Evolutionary conservation across 306 rosid genomes (phyloP), one percentile per base, ranked within the genome.

Genomic region (Vicia sativa): DNA sequence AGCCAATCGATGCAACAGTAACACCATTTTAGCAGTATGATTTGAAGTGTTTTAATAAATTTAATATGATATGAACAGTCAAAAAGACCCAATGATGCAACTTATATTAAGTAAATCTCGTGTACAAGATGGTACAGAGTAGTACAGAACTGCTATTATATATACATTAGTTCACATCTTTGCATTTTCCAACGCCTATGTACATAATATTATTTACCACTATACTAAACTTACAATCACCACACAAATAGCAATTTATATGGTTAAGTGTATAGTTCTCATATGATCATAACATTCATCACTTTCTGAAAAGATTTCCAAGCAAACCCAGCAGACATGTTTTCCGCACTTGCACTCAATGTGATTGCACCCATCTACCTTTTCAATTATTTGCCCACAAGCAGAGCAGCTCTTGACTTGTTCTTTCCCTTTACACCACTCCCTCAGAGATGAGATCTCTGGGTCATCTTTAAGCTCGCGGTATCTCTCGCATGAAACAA

Each of bases 321-420:
- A 76, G 77, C 97, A 95, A 52, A 71, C 95, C 97, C 97, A 95
- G 80, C 99, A 95, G 4, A 95, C 84, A 72, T 95, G 99, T 52
- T 63, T 90, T 39, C 92, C 97, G 48, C 99, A 95, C 83, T 74
- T 79, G 26, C 99, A 95, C 80, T 82, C 92, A 13, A 95, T 44
- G 49, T 90, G 99, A 78, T 95, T 90, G 87, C 99, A 95, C 37
- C 99, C 99, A 7, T 90, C 97, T 1, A 70, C 44, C 84, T 95
- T 95, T 85, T 95, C 96, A 35, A 95, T 88, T 14, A 85, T 76
- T 66, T 69, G 82, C 26, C 89, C 83, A 65, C 99, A 95, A 1
- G 53, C 76, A 0, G 83, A 76, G 77, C 99, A 95, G 78, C 72
- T 65, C 88, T 90, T 95, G 13, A 90, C 99, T 29, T 90, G 78